Conservation (phyloP, 2,329 filamentous ascomycete genomes). For the Trichophyton rubrum region DNA sequence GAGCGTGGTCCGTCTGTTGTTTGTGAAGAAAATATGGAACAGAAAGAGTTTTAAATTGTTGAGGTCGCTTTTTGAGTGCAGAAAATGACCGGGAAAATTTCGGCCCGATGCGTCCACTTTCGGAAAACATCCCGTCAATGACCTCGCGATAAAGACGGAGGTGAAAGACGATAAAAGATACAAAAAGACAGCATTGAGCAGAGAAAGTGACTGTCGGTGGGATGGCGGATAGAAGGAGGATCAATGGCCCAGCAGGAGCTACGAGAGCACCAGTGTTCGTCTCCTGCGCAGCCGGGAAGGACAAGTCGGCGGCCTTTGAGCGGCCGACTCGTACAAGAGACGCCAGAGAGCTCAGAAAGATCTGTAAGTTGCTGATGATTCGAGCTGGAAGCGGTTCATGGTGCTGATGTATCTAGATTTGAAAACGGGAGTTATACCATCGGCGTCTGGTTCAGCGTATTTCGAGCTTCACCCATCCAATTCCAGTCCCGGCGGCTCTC, state of each 20-base stretch:
- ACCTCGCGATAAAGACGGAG: not conserved
- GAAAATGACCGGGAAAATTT: conserved; percentile 2
- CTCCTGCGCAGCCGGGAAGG: conserved; percentile 30
- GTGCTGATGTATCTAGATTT: conserved; percentile 48
- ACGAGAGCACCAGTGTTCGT: conserved; percentile 64
- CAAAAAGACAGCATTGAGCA: not conserved
- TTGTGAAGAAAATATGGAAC: not conserved
- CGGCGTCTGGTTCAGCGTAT: conserved; percentile 82
- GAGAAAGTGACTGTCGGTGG: conserved; percentile 3
- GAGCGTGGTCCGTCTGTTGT: not conserved
- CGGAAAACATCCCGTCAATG: not conserved
- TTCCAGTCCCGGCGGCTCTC: conserved; percentile 33
- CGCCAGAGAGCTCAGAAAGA: conserved; percentile 64
- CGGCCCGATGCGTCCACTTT: not conserved
- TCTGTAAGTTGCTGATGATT: conserved; percentile 41
- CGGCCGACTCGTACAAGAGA: conserved; percentile 47
- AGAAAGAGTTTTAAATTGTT: not conserved
- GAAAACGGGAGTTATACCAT: conserved; percentile 83
- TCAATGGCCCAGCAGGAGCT: conserved; percentile 72
- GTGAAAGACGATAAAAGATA: not conserved
- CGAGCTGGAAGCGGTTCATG: conserved; percentile 7
- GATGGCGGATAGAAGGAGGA: conserved; percentile 76
- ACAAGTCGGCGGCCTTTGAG: conserved; percentile 35
- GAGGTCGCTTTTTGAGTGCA: conserved; percentile 4
- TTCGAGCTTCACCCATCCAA: conserved; percentile 40